Percentiles rank a stretch among this genome's conserved stretches.
Conservation (phyloP, 352 stramenopile genomes). For the Stramenopiles sp. region DNA sequence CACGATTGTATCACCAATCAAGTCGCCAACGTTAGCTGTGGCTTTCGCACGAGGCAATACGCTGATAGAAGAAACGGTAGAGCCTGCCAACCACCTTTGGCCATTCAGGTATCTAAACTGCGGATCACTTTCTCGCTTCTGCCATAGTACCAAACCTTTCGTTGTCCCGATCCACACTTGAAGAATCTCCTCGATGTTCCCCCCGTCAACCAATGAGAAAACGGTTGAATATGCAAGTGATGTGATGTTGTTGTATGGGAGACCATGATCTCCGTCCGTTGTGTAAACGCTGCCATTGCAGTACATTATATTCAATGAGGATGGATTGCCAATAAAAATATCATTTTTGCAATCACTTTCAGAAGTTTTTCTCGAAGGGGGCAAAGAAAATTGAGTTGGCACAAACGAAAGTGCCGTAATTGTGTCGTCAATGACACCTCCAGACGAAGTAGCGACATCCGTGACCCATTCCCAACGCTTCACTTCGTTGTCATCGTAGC, state of each 20-base stretch:
- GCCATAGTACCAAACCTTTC: background rate
- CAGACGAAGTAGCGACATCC: background rate
- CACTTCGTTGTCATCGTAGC: background rate
- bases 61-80: background rate
- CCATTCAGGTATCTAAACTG: background rate
- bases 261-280: background rate
- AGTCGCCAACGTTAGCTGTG: too few relatives aligned
- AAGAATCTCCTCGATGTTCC: background rate
- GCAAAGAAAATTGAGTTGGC: too few relatives aligned
- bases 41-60: background rate
- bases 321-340: background rate
- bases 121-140: background rate
- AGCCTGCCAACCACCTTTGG: background rate
- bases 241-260: background rate
- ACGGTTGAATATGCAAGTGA: background rate
- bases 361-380: too few relatives aligned
- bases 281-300: background rate
- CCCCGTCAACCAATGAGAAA: background rate
- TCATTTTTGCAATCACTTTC: background rate
- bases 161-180: background rate
- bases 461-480: background rate
- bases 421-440: background rate
- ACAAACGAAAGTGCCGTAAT: background rate
- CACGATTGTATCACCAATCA: background rate
- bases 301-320: background rate